These are phyloP conservation scores for Linnemannia zychae DNA, from an alignment of 192 early-diverging fungal genomes.

Conservation along the genomic window DNA sequence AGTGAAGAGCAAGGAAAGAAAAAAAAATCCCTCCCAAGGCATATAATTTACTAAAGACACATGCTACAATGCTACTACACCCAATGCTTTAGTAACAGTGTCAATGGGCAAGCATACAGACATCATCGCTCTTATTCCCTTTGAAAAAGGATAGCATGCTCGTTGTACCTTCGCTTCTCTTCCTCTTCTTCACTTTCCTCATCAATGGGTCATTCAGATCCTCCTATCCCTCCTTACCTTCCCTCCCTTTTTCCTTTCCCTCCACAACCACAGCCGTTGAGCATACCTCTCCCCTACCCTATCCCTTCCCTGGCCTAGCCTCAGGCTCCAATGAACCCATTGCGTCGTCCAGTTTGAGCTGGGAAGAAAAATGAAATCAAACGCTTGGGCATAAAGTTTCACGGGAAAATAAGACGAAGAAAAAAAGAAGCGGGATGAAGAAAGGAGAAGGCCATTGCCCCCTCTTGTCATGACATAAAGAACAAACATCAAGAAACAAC, in stretches of 20 bases:
- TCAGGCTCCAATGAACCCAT: neutral
- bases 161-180: neutral
- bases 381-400: constrained; percentile 1
- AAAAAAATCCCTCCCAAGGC: too few species aligned
- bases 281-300: neutral
- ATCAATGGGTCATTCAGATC: neutral
- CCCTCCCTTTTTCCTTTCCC: neutral
- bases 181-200: neutral
- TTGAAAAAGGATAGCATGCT: too few species aligned
- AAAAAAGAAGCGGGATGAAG: neutral
- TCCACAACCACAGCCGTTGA: constrained; percentile 9
- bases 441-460: neutral
- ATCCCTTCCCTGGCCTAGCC: neutral
- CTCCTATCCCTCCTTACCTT: neutral
- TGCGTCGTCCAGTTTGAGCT: neutral
- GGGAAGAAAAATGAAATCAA: neutral
- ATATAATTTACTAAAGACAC: too few species aligned
- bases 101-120: neutral
- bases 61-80: neutral
- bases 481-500: neutral
- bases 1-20: too few species aligned
- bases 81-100: neutral
- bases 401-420: too few species aligned
- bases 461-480: neutral
- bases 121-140: neutral